Evolutionary conservation across 2,329 filamentous ascomycete species (phyloP).

Genomic region (Cadophora gregata): DNA sequence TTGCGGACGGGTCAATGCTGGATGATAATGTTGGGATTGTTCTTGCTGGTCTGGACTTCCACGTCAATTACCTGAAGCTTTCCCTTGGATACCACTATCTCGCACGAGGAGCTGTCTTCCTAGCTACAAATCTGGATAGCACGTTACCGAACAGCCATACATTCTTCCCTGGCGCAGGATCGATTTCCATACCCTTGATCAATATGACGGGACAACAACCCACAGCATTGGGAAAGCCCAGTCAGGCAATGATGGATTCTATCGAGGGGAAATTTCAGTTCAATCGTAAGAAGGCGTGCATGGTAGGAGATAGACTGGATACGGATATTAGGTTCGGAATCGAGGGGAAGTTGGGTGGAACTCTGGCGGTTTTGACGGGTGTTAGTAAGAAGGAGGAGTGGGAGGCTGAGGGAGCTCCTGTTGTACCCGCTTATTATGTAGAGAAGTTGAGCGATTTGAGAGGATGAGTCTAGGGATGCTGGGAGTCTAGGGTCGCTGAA

Average conservation of each 20-base stretch:
- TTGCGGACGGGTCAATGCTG: conserved; percentile 76
- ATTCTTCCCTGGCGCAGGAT: conserved; percentile 91
- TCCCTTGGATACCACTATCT: conserved; percentile 87
- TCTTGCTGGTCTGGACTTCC: conserved; percentile 88
- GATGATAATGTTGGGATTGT: conserved; percentile 92
- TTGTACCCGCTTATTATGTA: conserved; percentile 82
- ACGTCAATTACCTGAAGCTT: conserved; percentile 94
- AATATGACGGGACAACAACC: conserved; percentile 75
- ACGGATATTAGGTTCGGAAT: conserved; percentile 97
- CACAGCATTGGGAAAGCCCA: conserved; percentile 87
- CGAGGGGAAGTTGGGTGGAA: conserved; percentile 88
- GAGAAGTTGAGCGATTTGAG: conserved; percentile 82
- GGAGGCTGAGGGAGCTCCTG: conserved; percentile 68
- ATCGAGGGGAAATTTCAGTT: conserved; percentile 96
- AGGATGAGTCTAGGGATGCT: conserved; percentile 34
- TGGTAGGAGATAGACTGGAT: conserved; percentile 93
- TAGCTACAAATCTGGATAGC: conserved; percentile 92
- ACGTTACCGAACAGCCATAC: conserved; percentile 82
- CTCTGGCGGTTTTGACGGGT: conserved; percentile 87
- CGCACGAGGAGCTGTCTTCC: conserved; percentile 78
- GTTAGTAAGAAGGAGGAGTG: conserved; percentile 87
- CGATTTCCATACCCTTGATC: conserved; percentile 77
- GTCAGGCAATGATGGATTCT: conserved; percentile 99
- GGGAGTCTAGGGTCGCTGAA: too few species aligned
- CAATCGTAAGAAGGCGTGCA: conserved; percentile 83